These are phyloP conservation scores for Saturnispora serradocipensis DNA, from an alignment of 805 yeast species.

Conservation along the genomic window DNA sequence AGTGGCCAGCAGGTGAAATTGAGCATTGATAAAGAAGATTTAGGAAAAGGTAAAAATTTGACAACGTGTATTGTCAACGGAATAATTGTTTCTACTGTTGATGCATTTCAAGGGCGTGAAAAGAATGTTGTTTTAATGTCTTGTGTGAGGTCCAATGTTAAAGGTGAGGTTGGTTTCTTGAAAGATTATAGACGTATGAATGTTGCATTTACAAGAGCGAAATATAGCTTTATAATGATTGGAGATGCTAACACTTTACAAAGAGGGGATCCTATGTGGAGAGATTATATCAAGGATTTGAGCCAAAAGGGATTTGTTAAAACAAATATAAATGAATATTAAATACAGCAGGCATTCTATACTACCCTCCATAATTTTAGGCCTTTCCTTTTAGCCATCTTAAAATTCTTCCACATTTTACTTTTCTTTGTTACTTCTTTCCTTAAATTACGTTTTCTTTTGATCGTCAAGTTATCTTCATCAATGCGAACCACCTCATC, in stretches of 20 bases:
- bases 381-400: slow-evolving; percentile 1
- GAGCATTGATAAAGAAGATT: slow-evolving; percentile 56
- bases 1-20: slow-evolving; percentile 35
- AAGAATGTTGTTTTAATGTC: slow-evolving; percentile 73
- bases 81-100: slow-evolving; percentile 53
- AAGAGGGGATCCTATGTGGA: slow-evolving; percentile 41
- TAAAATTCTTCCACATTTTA: slow-evolving; percentile 1
- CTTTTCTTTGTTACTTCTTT: neutral
- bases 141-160: slow-evolving; percentile 60
- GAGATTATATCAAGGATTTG: slow-evolving; percentile 36
- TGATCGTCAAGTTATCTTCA: neutral
- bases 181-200: slow-evolving; percentile 54
- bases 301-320: slow-evolving; percentile 20
- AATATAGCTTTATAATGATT: slow-evolving; percentile 47
- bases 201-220: slow-evolving; percentile 67
- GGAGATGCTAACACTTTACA: slow-evolving; percentile 50
- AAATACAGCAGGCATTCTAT: neutral
- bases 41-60: slow-evolving; percentile 31
- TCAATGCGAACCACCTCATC: neutral
- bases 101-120: slow-evolving; percentile 89
- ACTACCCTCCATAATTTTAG: neutral
- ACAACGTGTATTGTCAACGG: slow-evolving; percentile 40
- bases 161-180: slow-evolving; percentile 52
- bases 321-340: slow-evolving; percentile 9
- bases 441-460: neutral